Evolutionary conservation across 352 stramenopile species (phyloP).

Genomic region (Globisporangium sylvaticum): DNA sequence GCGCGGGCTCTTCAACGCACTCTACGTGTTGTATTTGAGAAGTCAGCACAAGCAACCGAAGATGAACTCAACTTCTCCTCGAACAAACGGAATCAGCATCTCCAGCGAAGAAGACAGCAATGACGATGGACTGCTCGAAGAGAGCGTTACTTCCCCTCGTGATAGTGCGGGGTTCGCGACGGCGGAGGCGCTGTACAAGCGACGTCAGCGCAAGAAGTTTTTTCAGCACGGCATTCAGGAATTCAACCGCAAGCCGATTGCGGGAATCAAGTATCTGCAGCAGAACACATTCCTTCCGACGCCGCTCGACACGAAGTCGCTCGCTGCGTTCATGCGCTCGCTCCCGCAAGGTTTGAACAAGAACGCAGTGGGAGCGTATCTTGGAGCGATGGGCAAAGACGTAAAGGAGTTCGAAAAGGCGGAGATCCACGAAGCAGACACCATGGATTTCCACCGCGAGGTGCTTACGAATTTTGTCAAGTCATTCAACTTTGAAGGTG

Average conservation of each 20-base stretch:
- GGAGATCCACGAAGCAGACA: slow-evolving; percentile 76
- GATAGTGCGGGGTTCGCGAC: slow-evolving; percentile 26
- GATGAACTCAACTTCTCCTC: not conserved
- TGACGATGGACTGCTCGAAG: slow-evolving; percentile 30
- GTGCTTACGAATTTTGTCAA: slow-evolving; percentile 68
- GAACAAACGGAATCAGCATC: slow-evolving; percentile 9
- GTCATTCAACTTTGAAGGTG: slow-evolving; percentile 79
- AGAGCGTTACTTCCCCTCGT: slow-evolving; percentile 14
- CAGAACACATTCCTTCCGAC: slow-evolving; percentile 75
- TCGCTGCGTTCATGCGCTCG: slow-evolving; percentile 86
- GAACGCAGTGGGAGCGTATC: slow-evolving; percentile 73
- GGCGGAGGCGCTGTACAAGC: slow-evolving; percentile 50
- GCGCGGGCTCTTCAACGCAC: slow-evolving; percentile 65
- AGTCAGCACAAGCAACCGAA: slow-evolving; percentile 35
- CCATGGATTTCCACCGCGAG: slow-evolving; percentile 81
- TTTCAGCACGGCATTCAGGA: slow-evolving; percentile 85
- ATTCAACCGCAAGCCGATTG: slow-evolving; percentile 94
- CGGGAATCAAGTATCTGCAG: slow-evolving; percentile 87
- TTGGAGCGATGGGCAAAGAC: slow-evolving; percentile 83
- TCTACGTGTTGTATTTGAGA: slow-evolving; percentile 70
- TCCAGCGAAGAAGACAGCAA: slow-evolving; percentile 27
- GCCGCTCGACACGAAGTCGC: slow-evolving; percentile 61
- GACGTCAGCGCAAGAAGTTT: slow-evolving; percentile 74
- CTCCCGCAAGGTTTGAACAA: slow-evolving; percentile 82
- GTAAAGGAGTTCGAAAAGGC: slow-evolving; percentile 70